Base-by-base conservation (phyloP, 2,329 filamentous ascomycete genomes). In the Paraphaeosphaeria sporulosa region DNA sequence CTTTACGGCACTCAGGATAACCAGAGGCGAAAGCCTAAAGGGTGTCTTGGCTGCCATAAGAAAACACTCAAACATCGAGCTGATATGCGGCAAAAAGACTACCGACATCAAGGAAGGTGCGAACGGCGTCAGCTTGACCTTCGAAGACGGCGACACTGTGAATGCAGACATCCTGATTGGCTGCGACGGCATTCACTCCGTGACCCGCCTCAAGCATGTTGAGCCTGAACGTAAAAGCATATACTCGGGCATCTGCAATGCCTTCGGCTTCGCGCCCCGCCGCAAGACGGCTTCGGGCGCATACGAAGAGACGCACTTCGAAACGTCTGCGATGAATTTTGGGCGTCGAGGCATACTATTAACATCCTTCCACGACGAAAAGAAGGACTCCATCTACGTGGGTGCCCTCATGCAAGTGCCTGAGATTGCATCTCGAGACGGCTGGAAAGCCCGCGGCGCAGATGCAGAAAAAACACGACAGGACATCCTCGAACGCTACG, bases 161-260 rank as follows among this genome's bases (percentile, higher is more conserved):
- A 65, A 72, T 1, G 84, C 80, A 4, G 85, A 87, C 61, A 68
- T 87, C 1, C 64, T 87, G 0, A 65, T 87, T 12, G 85, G 84
- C 6, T 85, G 85, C 3, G 85, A 87, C 58, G 86, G 86, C 0
- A 84, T 86, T 10, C 78, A 82, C 69, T 79, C 75, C 47, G 76
- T 78, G 50, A 76, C 79, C 3, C 74, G 80, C 12, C 73, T 81
- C 56, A 78, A 76, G 60, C 80, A 82, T 62, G 79, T 82, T 56
- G 80, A 82, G 64, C 79, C 80, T 9, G 72, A 74, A 38, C 77
- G 80, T 27, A 81, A 76, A 60, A 73, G 72, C 30, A 71, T 74
- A 23, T 82, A 82, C 68, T 78, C 77, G 0, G 80, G 80, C 13
- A 78, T 81, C n/a, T 79, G 78, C 61, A 82, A 82, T 58, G 80